These are phyloP conservation scores for Gracilaria domingensis DNA, from an alignment of 23 red algal species.

Conservation along the genomic window DNA sequence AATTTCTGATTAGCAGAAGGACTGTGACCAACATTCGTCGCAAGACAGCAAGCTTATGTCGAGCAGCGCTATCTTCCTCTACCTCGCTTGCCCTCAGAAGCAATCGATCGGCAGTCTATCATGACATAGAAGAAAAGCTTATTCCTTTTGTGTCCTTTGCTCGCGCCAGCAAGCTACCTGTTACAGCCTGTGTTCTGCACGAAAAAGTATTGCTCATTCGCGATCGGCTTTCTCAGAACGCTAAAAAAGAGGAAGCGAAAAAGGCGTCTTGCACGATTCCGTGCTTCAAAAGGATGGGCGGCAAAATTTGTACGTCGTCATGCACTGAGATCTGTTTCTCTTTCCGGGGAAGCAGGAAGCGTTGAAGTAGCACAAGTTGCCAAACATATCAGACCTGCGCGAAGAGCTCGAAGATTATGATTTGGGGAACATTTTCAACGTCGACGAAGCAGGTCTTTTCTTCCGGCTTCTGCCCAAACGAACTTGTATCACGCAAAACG, in stretches of 20 bases:
- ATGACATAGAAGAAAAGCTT: neutral
- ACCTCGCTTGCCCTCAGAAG: neutral
- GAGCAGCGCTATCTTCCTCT: neutral
- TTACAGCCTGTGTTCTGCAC: neutral
- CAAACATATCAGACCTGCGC: no score
- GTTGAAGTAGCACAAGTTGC: neutral
- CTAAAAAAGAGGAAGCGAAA: no score
- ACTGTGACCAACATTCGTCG: neutral
- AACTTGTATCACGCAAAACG: no score
- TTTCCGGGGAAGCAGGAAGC: constrained; percentile 12
- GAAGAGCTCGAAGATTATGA: no score
- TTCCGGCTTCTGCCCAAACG: no score
- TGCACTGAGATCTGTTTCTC: neutral
- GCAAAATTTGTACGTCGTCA: no score
- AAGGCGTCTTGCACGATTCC: no score
- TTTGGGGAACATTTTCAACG: no score
- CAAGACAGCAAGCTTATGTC: neutral
- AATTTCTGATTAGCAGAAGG: neutral
- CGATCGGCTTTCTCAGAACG: no score
- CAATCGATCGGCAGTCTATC: neutral
- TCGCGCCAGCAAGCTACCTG: neutral
- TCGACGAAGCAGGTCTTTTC: no score
- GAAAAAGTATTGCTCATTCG: neutral
- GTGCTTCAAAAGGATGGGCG: no score
- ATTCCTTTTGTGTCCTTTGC: neutral